Conservation (phyloP, 352 stramenopile genomes). For the Phytophthora niederhauseri region DNA sequence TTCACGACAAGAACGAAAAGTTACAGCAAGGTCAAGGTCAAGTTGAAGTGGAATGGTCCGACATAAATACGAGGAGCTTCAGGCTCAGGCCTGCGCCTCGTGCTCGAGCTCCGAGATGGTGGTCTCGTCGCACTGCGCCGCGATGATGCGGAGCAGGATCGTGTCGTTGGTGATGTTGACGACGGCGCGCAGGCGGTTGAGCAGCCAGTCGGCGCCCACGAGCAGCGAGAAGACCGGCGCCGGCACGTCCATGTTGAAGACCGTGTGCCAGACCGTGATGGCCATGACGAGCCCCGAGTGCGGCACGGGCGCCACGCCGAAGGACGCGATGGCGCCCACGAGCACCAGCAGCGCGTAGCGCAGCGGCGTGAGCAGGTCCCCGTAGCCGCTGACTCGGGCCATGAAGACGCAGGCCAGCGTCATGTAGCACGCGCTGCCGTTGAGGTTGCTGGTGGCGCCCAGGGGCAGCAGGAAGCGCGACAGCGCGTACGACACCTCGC, state of each 20-base stretch:
- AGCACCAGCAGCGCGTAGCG: conserved; percentile 64
- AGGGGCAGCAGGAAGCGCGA: conserved; percentile 71
- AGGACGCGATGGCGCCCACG: conserved; percentile 67
- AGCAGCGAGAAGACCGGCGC: conserved; percentile 61
- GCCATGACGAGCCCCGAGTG: conserved; percentile 77
- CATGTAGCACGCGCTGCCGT: conserved; percentile 79
- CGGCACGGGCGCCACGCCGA: conserved; percentile 71
- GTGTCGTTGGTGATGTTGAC: conserved; percentile 87
- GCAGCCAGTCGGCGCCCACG: conserved; percentile 71
- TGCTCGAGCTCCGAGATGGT: conserved; percentile 31
- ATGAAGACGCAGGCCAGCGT: conserved; percentile 77
- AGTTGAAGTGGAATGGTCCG: background rate
- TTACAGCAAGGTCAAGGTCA: background rate
- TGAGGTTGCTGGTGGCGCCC: conserved; percentile 73
- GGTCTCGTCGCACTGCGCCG: conserved; percentile 70
- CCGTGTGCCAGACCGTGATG: conserved; percentile 80
- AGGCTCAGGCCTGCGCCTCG: conserved; percentile 14
- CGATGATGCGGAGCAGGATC: conserved; percentile 75
- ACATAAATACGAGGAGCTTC: conserved; percentile 9
- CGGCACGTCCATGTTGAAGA: conserved; percentile 62
- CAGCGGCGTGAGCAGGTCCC: conserved; percentile 49
- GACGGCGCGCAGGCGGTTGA: conserved; percentile 73
- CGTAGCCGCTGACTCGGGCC: conserved; percentile 60
- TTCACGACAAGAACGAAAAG: background rate
- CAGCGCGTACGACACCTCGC: conserved; percentile 64